Conservation (phyloP, 2,329 filamentous ascomycete genomes). For the Teratosphaeria viscida region DNA sequence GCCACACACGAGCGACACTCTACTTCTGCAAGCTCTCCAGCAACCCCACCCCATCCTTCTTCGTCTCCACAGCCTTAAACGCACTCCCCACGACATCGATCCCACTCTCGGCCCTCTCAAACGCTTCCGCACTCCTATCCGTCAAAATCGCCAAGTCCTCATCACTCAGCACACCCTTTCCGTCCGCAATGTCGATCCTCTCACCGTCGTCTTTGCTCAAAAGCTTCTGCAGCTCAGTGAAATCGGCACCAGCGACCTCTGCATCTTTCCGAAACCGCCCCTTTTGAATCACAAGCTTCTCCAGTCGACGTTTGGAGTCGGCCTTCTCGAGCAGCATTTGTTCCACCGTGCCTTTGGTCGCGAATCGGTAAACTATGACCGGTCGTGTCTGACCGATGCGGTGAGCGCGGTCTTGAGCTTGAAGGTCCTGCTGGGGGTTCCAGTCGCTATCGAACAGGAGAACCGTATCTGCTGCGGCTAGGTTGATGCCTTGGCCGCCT, state of each 20-base stretch:
- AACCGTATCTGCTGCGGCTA: constrained; percentile 83
- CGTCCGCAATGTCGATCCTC: constrained; percentile 46
- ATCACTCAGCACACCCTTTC: constrained; percentile 60
- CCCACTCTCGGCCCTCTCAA: constrained; percentile 66
- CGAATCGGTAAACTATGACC: constrained; percentile 86
- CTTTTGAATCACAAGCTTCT: constrained; percentile 93
- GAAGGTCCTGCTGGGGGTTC: constrained; percentile 94
- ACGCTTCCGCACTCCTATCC: constrained; percentile 60
- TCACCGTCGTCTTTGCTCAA: constrained; percentile 55
- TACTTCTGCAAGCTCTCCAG: constrained; percentile 39
- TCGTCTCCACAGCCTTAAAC: constrained; percentile 60
- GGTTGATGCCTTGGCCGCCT: constrained; percentile 90
- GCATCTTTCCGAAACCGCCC: constrained; percentile 61
- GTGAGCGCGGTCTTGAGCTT: constrained; percentile 91
- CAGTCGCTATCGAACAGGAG: constrained; percentile 85
- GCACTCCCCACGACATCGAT: constrained; percentile 55
- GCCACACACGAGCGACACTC: neutral
- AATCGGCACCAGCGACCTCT: constrained; percentile 37
- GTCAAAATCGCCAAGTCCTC: constrained; percentile 68
- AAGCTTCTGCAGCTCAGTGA: constrained; percentile 38
- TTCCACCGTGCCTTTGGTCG: constrained; percentile 87
- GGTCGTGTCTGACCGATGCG: constrained; percentile 87
- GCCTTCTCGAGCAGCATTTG: constrained; percentile 77
- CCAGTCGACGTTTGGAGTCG: constrained; percentile 80
- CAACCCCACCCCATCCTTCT: constrained; percentile 39